Percentiles rank a stretch among this genome's conserved stretches.
These are phyloP conservation scores for Sporothrix globosa DNA, from an alignment of 2,329 filamentous ascomycete genomes.

Conservation along the genomic window DNA sequence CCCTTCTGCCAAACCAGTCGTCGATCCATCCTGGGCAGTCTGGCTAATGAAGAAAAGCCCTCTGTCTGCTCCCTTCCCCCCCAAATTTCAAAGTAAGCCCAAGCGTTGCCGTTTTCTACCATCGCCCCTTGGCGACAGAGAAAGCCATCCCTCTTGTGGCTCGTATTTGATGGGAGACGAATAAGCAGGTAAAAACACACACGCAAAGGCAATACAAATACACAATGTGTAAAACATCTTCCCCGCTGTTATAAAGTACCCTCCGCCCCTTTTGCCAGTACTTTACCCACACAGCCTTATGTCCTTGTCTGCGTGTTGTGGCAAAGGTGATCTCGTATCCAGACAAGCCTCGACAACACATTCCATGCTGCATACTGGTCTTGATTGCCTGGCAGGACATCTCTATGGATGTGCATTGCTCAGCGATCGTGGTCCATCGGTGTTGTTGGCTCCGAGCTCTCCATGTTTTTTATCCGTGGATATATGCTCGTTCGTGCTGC, in stretches of 20 bases:
- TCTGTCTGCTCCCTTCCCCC: no score
- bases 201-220: no score
- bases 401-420: slow-evolving; percentile 8
- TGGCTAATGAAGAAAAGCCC: neutral
- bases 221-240: neutral
- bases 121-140: slow-evolving; percentile 4
- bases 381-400: neutral
- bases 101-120: neutral
- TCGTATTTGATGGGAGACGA: slow-evolving; percentile 8
- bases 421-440: neutral
- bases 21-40: neutral
- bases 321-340: neutral
- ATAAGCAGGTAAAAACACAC: neutral
- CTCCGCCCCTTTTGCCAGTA: neutral
- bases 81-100: neutral
- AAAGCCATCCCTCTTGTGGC: neutral
- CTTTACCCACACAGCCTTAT: neutral
- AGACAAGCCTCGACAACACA: neutral
- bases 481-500: no score
- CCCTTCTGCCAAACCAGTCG: neutral
- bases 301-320: neutral
- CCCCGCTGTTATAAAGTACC: neutral
- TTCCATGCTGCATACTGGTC: neutral
- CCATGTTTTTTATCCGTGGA: neutral
- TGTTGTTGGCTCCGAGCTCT: neutral